phyloP scores from a whole-genome alignment of 2,329 filamentous ascomycete genomes.

The Lojkania enalia region DNA sequence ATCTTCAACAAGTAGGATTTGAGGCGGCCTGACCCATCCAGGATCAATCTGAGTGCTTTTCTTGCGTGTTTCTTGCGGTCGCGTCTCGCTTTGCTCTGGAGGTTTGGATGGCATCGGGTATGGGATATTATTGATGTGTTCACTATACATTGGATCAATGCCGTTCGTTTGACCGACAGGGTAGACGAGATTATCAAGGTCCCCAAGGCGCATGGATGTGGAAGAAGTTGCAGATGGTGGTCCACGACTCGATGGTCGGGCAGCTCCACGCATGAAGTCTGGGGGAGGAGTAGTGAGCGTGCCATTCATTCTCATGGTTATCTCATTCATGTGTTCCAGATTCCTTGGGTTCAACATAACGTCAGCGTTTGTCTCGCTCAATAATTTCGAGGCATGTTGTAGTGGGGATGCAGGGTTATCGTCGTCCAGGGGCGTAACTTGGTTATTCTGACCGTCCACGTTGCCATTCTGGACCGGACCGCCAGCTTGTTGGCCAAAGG shows the following conservation, averaged over 20 bases:
- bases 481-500: slow-evolving; percentile 41
- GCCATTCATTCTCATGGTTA: slow-evolving; percentile 58
- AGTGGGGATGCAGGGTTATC: slow-evolving; percentile 69
- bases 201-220: slow-evolving; percentile 57
- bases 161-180: slow-evolving; percentile 88
- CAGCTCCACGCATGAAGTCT: slow-evolving; percentile 54
- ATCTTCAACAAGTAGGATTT: slow-evolving; percentile 88
- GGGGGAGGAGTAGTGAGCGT: slow-evolving; percentile 61
- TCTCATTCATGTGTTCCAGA: slow-evolving; percentile 66
- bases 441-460: slow-evolving; percentile 49
- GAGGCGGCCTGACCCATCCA: slow-evolving; percentile 69
- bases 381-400: slow-evolving; percentile 67
- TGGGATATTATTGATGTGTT: slow-evolving; percentile 92
- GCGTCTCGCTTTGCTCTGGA: slow-evolving; percentile 52
- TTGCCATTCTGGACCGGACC: slow-evolving; percentile 48
- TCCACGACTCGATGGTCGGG: slow-evolving; percentile 50
- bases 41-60: slow-evolving; percentile 65
- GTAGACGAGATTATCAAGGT: slow-evolving; percentile 77
- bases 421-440: slow-evolving; percentile 54
- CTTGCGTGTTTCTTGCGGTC: slow-evolving; percentile 59
- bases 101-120: slow-evolving; percentile 75
- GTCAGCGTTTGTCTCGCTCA: slow-evolving; percentile 68
- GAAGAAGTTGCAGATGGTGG: slow-evolving; percentile 55
- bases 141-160: slow-evolving; percentile 91
- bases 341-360: slow-evolving; percentile 66